phyloP scores from a whole-genome alignment of 2,329 filamentous ascomycete species.

The Kalaharituber pfeilii region DNA sequence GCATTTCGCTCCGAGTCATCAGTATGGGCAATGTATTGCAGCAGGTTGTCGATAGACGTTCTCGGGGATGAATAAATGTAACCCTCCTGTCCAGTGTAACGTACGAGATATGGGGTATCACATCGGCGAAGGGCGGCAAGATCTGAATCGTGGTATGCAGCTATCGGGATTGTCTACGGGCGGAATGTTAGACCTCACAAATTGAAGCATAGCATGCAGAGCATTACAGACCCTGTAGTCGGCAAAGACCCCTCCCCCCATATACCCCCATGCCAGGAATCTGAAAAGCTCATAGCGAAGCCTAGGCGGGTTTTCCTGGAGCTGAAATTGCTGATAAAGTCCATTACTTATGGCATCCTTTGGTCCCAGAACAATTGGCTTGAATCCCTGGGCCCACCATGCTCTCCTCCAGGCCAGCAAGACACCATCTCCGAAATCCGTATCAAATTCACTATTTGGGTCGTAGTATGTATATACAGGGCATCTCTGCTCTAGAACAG shows the following conservation, averaged over 20 bases:
- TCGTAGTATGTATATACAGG: slow-evolving; percentile 89
- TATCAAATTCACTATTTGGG: slow-evolving; percentile 40
- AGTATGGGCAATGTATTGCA: neutral
- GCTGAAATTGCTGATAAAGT: slow-evolving; percentile 46
- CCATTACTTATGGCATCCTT: slow-evolving; percentile 72
- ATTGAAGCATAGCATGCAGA: neutral
- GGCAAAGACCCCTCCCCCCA: slow-evolving; percentile 66
- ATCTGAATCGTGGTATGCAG: slow-evolving; percentile 50
- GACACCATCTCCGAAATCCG: slow-evolving; percentile 53
- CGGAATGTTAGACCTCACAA: neutral
- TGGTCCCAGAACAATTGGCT: slow-evolving; percentile 60
- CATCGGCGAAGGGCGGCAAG: slow-evolving; percentile 57
- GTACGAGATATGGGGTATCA: slow-evolving; percentile 54
- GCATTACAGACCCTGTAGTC: slow-evolving; percentile 37
- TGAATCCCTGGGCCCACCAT: slow-evolving; percentile 92
- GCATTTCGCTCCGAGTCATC: slow-evolving; percentile 44
- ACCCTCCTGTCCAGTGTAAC: slow-evolving; percentile 53
- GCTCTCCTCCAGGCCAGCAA: slow-evolving; percentile 77
- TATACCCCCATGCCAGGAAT: slow-evolving; percentile 85
- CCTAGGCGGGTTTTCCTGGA: slow-evolving; percentile 34
- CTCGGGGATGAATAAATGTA: slow-evolving; percentile 58
- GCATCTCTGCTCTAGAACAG: slow-evolving; percentile 51
- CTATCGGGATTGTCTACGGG: slow-evolving; percentile 67
- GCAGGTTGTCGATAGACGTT: slow-evolving; percentile 20
- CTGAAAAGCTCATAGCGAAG: slow-evolving; percentile 56